Evolutionary conservation across 2,329 filamentous ascomycete species (phyloP), one percentile per base, ranked within the genome.

Genomic region (Tolypocladium capitatum): DNA sequence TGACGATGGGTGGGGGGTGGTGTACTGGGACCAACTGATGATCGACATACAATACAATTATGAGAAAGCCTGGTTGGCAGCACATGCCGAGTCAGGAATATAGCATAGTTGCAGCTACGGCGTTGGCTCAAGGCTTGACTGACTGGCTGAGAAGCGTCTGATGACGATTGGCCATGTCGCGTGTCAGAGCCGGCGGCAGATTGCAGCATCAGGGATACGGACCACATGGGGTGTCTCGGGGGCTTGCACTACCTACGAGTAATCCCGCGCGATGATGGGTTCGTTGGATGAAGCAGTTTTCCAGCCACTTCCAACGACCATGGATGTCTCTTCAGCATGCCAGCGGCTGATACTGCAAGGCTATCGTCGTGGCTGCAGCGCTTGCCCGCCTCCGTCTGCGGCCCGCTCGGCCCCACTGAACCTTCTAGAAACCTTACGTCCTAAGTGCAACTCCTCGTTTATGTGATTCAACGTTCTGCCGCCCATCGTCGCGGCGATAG

Each of bases 401-500:
- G 38, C 18, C 38, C 38, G 38, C 16, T 24, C 46, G 34, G 59
- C 57, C 63, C 67, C 67, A 69, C 66, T 64, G 67, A 70, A 70
- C 56, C 64, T 70, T 70, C 68, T 67, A 68, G 68, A 70, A 69
- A 57, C 57, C 48, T 54, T 47, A 56, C 48, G 49, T 54, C 48
- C 51, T 68, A 66, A 52, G 44, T 61, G 62, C 64, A 69, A 58
- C 46, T 45, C 60, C 62, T 55, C 65, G 49, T 50, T 53, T 45
- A 3, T n/a, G 43, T 24, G 43, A 45, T 34, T n/a, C 4, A n/a
- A 7, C 6, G 4, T 41, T 28, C 38, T 28, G 38, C 24, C 18
- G 24, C 21, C 4, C 21, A n/a, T 16, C 21, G 36, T 40, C 14
- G 9, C 36, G 5, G 21, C 36, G 21, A 40, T 24, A 24, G 42